A percentile compares a stretch with the other conserved stretches of the same genome.
phyloP scores from a whole-genome alignment of 495 filamentous ascomycete genomes.

The Opeltia flavorubescens region DNA sequence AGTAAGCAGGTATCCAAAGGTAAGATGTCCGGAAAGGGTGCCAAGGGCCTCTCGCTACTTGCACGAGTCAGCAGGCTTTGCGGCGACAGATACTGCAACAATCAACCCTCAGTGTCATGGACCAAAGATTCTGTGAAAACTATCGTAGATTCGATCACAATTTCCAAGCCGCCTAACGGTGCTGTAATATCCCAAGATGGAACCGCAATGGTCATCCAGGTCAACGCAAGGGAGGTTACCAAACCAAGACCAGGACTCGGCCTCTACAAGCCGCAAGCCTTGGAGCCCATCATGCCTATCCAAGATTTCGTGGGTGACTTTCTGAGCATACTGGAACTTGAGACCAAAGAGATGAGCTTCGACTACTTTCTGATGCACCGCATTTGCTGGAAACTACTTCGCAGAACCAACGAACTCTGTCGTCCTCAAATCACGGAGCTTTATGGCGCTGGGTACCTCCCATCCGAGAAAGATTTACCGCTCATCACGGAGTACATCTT shows the following conservation, averaged over 20 bases:
- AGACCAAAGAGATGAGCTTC: constrained; percentile 1
- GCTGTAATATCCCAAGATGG: not conserved
- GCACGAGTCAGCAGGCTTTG: not conserved
- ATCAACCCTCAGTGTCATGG: not conserved
- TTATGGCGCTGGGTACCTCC: not conserved
- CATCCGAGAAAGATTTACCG: not conserved
- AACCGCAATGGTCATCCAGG: not conserved
- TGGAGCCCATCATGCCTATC: not conserved
- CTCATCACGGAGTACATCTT: not conserved
- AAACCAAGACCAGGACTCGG: not conserved
- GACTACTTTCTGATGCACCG: not conserved
- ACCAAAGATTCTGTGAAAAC: not conserved
- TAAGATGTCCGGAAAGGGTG: not conserved
- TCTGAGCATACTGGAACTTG: not conserved
- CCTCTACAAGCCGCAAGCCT: not conserved
- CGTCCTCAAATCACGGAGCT: not conserved
- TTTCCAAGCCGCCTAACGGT: not conserved
- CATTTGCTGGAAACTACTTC: not conserved
- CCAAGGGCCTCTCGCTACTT: not conserved
- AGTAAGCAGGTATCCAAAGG: constrained; percentile 1
- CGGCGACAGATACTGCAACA: not conserved
- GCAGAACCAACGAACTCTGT: not conserved
- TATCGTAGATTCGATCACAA: not conserved
- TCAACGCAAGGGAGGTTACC: not conserved
- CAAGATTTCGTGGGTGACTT: not conserved